These are phyloP conservation scores for Alternaria longipes DNA, from an alignment of 2,329 filamentous ascomycete genomes.

Conservation along the genomic window DNA sequence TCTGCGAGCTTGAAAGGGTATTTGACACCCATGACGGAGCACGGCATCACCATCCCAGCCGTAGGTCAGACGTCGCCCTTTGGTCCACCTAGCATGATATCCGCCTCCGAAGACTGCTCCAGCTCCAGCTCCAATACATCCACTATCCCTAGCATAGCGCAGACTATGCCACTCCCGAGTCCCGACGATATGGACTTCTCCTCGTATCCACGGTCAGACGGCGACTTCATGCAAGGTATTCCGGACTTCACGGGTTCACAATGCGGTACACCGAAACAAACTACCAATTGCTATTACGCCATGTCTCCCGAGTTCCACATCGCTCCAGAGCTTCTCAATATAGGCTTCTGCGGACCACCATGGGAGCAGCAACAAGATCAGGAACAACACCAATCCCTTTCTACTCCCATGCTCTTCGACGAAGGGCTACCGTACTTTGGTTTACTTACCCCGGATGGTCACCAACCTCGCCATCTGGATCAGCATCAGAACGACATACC, in stretches of 20 bases:
- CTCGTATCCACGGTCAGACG: constrained; percentile 2
- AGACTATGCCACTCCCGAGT: background rate
- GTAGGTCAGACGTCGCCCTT: constrained; percentile 8
- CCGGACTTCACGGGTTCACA: constrained; percentile 5
- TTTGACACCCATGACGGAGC: constrained; percentile 1
- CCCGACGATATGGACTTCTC: constrained; percentile 10
- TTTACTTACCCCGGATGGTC: constrained; percentile 7
- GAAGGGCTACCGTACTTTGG: constrained; percentile 13
- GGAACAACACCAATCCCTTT: background rate
- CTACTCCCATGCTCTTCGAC: background rate
- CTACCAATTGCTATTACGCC: background rate
- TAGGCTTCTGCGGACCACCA: constrained; percentile 4
- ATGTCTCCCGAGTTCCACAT: constrained; percentile 12
- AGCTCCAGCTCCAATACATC: constrained; percentile 9
- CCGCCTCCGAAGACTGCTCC: constrained; percentile 3
- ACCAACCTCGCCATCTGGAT: constrained; percentile 1
- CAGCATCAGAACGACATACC: background rate
- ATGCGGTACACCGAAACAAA: constrained; percentile 4
- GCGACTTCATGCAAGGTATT: constrained; percentile 6
- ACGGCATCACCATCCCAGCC: background rate
- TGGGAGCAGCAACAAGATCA: constrained; percentile 8
- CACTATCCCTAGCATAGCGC: background rate
- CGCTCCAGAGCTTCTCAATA: constrained; percentile 6
- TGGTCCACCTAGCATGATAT: background rate
- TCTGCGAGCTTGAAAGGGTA: constrained; percentile 2